Percentiles rank a stretch among this genome's conserved stretches.
These are phyloP conservation scores for Exophiala calicioides DNA, from an alignment of 2,329 filamentous ascomycete genomes.

Conservation along the genomic window DNA sequence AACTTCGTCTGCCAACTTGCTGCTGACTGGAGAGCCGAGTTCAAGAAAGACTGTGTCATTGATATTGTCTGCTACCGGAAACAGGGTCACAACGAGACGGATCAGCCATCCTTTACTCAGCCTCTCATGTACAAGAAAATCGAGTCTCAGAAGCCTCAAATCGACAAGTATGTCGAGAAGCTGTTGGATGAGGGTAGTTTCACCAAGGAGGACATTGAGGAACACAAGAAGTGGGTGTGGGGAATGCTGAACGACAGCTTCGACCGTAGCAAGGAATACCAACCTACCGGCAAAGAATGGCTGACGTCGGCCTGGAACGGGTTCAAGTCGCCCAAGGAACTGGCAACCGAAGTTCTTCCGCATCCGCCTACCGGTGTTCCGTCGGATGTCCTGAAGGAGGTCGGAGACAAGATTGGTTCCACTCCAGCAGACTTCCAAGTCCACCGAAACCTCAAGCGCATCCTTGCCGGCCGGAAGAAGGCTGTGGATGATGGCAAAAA, in stretches of 20 bases:
- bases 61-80: constrained; percentile 99
- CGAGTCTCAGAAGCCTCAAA: constrained; percentile 75
- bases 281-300: constrained; percentile 96
- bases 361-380: constrained; percentile 86
- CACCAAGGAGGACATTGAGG: constrained; percentile 94
- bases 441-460: constrained; percentile 97
- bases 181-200: constrained; percentile 90
- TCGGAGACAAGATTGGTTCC: constrained; percentile 76
- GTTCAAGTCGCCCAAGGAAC: constrained; percentile 97
- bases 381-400: constrained; percentile 70
- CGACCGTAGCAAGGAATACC: constrained; percentile 94
- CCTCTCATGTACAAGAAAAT: constrained; percentile 99
- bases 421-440: constrained; percentile 82
- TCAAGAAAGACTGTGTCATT: constrained; percentile 97
- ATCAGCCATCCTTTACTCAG: constrained; percentile 99
- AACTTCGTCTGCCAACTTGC: constrained; percentile 98
- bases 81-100: constrained; percentile 98
- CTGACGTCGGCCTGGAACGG: constrained; percentile 98
- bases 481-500: constrained; percentile 86
- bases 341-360: constrained; percentile 89
- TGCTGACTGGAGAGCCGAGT: constrained; percentile 96
- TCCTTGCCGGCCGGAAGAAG: constrained; percentile 85
- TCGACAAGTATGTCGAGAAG: constrained; percentile 90
- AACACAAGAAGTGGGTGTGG: constrained; percentile 99
- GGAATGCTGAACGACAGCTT: constrained; percentile 98